A percentile compares a stretch with the other conserved stretches of the same genome.
Evolutionary conservation across 1,284 basidiomycete genomes (phyloP).

Genomic region (Gomphus bonarii): DNA sequence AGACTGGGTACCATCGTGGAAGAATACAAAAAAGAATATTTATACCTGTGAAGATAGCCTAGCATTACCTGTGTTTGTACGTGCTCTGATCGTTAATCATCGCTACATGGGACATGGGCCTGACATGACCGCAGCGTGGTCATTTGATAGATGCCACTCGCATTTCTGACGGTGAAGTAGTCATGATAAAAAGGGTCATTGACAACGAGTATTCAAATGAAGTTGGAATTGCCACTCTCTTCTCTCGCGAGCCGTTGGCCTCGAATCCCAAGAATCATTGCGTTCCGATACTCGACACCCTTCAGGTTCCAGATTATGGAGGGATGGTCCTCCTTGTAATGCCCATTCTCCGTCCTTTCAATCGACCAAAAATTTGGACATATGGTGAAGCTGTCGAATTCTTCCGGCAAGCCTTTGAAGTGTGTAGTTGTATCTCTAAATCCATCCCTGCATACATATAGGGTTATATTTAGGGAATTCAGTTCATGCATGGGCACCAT

Average conservation of each 20-base stretch:
- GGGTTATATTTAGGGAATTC: not conserved
- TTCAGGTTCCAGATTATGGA: constrained; percentile 19
- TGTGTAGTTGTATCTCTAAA: constrained; percentile 9
- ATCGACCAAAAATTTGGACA: constrained; percentile 20
- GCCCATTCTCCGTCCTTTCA: constrained; percentile 19
- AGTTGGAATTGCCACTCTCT: constrained; percentile 18
- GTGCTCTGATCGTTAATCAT: too few species aligned
- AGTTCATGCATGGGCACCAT: not conserved
- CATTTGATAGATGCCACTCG: not conserved
- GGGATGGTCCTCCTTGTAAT: constrained; percentile 22
- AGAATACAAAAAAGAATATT: too few species aligned
- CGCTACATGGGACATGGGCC: not conserved
- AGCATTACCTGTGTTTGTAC: too few species aligned
- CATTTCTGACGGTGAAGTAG: not conserved
- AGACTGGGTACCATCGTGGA: too few species aligned
- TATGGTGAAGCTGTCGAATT: constrained; percentile 24
- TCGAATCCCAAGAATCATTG: constrained; percentile 26
- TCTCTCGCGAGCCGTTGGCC: constrained; percentile 15
- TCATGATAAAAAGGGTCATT: not conserved
- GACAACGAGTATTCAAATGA: constrained; percentile 17
- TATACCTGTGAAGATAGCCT: too few species aligned
- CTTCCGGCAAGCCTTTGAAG: constrained; percentile 27
- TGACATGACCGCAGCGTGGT: not conserved
- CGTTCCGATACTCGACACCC: constrained; percentile 24
- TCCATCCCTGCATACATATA: not conserved